A percentile compares a stretch with the other conserved stretches of the same genome.
These are phyloP conservation scores for Hemisphaericaspora subhashii DNA, from an alignment of 1,139 yeast genomes.

Conservation along the genomic window DNA sequence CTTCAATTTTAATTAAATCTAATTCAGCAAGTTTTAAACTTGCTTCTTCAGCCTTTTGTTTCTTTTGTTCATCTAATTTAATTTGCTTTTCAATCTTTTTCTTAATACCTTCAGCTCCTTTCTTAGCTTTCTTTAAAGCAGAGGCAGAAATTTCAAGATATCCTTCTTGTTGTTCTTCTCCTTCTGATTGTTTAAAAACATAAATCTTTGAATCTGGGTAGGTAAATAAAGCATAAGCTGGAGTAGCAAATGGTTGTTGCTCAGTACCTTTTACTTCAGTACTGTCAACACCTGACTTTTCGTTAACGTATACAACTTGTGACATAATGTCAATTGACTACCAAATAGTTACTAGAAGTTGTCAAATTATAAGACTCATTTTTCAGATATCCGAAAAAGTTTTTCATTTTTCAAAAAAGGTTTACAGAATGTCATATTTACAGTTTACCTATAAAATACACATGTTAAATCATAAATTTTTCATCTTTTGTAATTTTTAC, in stretches of 20 bases:
- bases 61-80: conserved; percentile 60
- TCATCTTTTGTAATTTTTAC: not conserved
- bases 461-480: not conserved
- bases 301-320: conserved; percentile 60
- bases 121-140: conserved; percentile 93
- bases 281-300: conserved; percentile 65
- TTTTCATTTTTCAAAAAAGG: too few species aligned
- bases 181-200: conserved; percentile 66
- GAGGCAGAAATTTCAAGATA: conserved; percentile 86
- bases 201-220: conserved; percentile 60
- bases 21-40: conserved; percentile 75
- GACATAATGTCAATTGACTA: conserved; percentile 22
- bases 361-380: too few species aligned
- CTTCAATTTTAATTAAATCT: conserved; percentile 66
- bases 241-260: conserved; percentile 68
- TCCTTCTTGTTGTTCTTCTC: conserved; percentile 42
- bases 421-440: too few species aligned
- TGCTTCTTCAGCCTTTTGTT: conserved; percentile 62
- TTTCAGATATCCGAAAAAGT: too few species aligned
- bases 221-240: conserved; percentile 78
- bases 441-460: too few species aligned
- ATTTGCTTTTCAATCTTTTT: conserved; percentile 86
- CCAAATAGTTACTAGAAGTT: too few species aligned
- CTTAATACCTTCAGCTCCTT: conserved; percentile 89
- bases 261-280: conserved; percentile 58